phyloP scores from a whole-genome alignment of 2,329 filamentous ascomycete species.

The Cadophora sp. region DNA sequence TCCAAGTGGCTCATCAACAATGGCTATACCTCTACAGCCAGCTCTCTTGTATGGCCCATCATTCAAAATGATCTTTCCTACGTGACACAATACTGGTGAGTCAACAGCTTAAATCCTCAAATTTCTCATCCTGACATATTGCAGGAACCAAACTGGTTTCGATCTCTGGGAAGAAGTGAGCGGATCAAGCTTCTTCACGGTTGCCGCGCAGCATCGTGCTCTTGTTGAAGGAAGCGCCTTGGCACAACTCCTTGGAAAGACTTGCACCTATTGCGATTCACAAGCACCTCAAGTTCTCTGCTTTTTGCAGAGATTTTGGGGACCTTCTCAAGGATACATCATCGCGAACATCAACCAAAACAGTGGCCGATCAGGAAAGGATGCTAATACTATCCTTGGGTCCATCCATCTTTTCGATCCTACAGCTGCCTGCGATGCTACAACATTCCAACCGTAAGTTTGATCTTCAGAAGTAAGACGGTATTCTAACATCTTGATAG shows the following conservation, averaged over 20 bases:
- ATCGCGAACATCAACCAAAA: slow-evolving; percentile 72
- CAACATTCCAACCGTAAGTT: slow-evolving; percentile 76
- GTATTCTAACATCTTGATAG: slow-evolving; percentile 28
- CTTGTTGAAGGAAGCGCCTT: slow-evolving; percentile 71
- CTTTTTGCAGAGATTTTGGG: slow-evolving; percentile 78
- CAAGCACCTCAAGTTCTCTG: slow-evolving; percentile 76
- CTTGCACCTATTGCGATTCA: slow-evolving; percentile 64
- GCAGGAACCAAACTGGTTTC: slow-evolving; percentile 61
- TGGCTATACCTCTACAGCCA: slow-evolving; percentile 54
- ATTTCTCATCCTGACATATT: background rate
- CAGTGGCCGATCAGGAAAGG: slow-evolving; percentile 69
- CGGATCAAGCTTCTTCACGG: slow-evolving; percentile 81
- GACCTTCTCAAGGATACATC: slow-evolving; percentile 61
- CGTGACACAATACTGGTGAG: slow-evolving; percentile 72
- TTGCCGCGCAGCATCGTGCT: slow-evolving; percentile 72
- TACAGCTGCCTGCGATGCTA: slow-evolving; percentile 67
- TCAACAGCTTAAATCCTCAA: background rate
- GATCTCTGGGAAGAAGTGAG: slow-evolving; percentile 86
- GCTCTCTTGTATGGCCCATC: slow-evolving; percentile 71
- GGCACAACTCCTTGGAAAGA: slow-evolving; percentile 66
- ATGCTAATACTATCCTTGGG: slow-evolving; percentile 72
- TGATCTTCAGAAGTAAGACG: background rate
- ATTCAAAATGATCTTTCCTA: slow-evolving; percentile 79
- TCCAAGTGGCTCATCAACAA: slow-evolving; percentile 74
- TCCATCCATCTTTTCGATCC: slow-evolving; percentile 76